Evolutionary conservation across 2,329 filamentous ascomycete genomes (phyloP), one percentile per base, ranked within the genome.

Genomic region (Colletotrichum tofieldiae): DNA sequence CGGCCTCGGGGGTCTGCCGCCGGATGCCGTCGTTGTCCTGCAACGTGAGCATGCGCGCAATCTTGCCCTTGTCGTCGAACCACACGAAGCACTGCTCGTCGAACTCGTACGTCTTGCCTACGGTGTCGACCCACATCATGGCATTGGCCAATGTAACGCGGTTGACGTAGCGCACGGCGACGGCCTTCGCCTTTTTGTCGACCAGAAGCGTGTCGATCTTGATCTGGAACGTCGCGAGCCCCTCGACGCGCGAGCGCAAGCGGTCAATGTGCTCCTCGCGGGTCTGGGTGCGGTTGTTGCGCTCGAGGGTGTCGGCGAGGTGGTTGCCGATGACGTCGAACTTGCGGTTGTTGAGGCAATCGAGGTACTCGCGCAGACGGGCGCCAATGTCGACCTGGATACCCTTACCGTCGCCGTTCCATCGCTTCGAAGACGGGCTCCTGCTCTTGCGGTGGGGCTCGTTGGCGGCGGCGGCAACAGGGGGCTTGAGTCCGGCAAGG

Each of bases 1-100:
- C 52, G 1, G 70, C 70, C 52, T 61, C 56, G 7, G 65, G 52
- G 2, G 60, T 55, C 23, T 69, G 70, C 11, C 26, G 54, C 6
- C 70, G 70, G 16, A 72, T 72, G 11, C 59, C 70, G 14, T 72
- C 70, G 59, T 72, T 72, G 26, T 72, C 70, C 45, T 72, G 70
- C 45, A 72, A n/a, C 32, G 70, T 72, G 1, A 69, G 43, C 51
- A 72, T 70, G 18, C 70, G 60, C 3, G 70, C 41, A 8, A 72
- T 72, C 20, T 72, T 72, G 39, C 70, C 70, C 54, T 20, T 37
- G 9, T 69, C 70, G 39, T 72, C 52, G 41, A 72, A 72, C 70
- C 70, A 72, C n/a, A 72, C 65, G 47, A 54, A 72, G 32, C 65
- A 72, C 59, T 72, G 70, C 65, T 72, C 70, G 23, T 72, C 70